phyloP scores from a whole-genome alignment of 495 filamentous ascomycete genomes.

The Trichoderma virens region DNA sequence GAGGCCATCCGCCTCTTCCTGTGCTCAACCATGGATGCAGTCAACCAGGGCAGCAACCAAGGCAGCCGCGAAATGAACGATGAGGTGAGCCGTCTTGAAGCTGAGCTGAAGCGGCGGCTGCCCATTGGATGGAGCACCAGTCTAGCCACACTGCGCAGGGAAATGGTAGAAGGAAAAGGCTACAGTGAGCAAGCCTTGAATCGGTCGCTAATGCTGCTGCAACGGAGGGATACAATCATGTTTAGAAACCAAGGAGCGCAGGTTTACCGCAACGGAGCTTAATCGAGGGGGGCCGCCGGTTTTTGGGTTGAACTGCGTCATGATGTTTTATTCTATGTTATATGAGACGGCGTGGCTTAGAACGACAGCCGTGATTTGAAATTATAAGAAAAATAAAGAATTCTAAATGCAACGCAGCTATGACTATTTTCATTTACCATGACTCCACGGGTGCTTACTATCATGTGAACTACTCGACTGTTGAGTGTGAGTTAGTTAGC shows the following conservation, averaged over 20 bases:
- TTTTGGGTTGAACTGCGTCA: background rate
- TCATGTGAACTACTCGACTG: background rate
- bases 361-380: background rate
- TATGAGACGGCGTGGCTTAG: background rate
- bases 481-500: background rate
- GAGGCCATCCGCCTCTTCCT: slow-evolving; percentile 97
- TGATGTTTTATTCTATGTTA: slow-evolving; percentile 2
- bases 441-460: background rate
- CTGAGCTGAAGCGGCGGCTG: slow-evolving; percentile 78
- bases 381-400: background rate
- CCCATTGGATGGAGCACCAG: slow-evolving; percentile 95
- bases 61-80: slow-evolving; percentile 84
- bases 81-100: slow-evolving; percentile 79
- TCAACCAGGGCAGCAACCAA: slow-evolving; percentile 75
- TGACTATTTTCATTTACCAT: background rate
- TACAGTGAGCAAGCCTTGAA: slow-evolving; percentile 81
- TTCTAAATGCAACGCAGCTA: no score
- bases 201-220: slow-evolving; percentile 76
- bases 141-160: slow-evolving; percentile 73
- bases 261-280: slow-evolving; percentile 65
- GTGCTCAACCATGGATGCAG: slow-evolving; percentile 95
- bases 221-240: slow-evolving; percentile 82
- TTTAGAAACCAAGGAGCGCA: slow-evolving; percentile 82
- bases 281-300: background rate
- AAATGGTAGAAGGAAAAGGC: slow-evolving; percentile 82